These are phyloP conservation scores for Rutidosis leptorrhynchoides DNA, from an alignment of 129 eudicot genomes.

Conservation along the genomic window DNA sequence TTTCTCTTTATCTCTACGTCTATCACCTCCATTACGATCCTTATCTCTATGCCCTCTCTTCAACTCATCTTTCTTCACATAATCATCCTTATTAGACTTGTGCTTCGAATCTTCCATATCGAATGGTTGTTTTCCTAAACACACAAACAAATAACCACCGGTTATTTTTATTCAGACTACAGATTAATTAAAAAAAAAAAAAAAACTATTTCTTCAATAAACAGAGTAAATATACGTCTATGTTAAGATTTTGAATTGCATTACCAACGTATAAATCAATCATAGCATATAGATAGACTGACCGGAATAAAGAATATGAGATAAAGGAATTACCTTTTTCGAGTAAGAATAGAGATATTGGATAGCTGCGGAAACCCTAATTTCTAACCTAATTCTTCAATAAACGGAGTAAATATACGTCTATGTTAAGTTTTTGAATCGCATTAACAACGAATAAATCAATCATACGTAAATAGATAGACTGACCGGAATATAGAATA, in stretches of 20 bases:
- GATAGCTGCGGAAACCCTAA: too few relatives aligned
- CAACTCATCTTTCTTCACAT: conserved; percentile 30
- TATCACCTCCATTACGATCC: conserved; percentile 56
- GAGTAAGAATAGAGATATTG: too few relatives aligned
- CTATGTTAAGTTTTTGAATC: not conserved
- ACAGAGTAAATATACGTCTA: not conserved
- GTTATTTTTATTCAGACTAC: too few relatives aligned
- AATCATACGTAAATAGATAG: too few relatives aligned
- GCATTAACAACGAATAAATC: conserved; percentile 5
- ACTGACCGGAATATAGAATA: not conserved
- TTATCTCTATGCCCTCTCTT: conserved; percentile 44
- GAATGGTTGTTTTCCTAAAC: not conserved
- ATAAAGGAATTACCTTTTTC: too few relatives aligned
- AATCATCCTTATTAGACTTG: not conserved
- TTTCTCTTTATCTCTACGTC: conserved; percentile 35
- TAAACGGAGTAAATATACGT: not conserved
- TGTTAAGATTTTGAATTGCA: conserved; percentile 7
- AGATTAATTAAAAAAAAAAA: too few relatives aligned
- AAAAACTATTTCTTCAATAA: not conserved
- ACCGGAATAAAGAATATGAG: too few relatives aligned
- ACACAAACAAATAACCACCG: too few relatives aligned
- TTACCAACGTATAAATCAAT: not conserved
- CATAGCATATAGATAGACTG: not conserved
- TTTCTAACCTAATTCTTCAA: not conserved
- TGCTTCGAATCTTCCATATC: not conserved